phyloP scores from a whole-genome alignment of 2,329 filamentous ascomycete genomes.

The Apiospora marii region DNA sequence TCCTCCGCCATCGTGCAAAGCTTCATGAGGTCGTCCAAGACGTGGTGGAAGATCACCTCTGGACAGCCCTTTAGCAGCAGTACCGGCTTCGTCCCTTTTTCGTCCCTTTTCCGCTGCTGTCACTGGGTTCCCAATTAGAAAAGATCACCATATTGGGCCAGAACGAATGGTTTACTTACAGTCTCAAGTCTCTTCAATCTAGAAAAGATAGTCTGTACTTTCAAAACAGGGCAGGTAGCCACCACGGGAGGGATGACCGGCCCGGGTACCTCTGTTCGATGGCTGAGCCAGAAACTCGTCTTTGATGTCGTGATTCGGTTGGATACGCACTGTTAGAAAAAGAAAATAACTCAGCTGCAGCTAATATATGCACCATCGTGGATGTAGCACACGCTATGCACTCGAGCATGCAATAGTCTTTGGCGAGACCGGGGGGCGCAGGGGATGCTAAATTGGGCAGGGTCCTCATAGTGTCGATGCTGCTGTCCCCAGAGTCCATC shows the following conservation, averaged over 20 bases:
- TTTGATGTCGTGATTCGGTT: constrained; percentile 6
- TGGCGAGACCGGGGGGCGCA: neutral
- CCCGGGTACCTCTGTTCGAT: neutral
- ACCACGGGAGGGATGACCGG: neutral
- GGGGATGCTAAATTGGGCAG: neutral
- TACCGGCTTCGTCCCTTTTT: neutral
- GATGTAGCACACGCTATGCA: neutral
- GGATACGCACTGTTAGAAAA: neutral
- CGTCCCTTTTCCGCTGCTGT: neutral
- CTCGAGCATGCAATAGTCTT: neutral
- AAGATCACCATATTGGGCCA: neutral
- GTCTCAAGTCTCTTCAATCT: too few relatives aligned
- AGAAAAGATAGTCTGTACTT: neutral
- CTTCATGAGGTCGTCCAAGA: constrained; percentile 28
- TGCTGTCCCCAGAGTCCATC: neutral
- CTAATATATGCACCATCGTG: constrained; percentile 8
- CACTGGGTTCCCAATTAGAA: neutral
- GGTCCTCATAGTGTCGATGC: neutral
- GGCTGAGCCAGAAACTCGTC: neutral
- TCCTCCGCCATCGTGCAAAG: constrained; percentile 24
- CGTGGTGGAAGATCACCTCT: constrained; percentile 28
- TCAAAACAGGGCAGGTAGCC: neutral
- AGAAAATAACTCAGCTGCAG: neutral
- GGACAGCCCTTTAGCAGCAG: neutral
- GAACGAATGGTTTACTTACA: neutral